Percentiles rank a stretch among this genome's conserved stretches.
phyloP scores from a whole-genome alignment of 805 yeast species.

The Zygotorulaspora danielsina region DNA sequence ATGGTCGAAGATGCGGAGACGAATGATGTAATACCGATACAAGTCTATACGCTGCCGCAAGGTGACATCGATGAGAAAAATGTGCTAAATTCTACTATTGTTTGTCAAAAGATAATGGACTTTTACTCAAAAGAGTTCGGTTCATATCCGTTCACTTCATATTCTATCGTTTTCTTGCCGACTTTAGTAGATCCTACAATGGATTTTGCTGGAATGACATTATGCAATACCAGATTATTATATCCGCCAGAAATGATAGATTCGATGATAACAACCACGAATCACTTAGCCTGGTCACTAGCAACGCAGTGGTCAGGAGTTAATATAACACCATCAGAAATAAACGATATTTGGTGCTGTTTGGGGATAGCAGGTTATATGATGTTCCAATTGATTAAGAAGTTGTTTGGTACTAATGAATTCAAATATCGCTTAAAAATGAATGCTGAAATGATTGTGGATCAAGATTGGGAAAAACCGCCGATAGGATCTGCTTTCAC shows the following conservation, averaged over 20 bases:
- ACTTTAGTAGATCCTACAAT: constrained; percentile 47
- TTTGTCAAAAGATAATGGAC: constrained; percentile 74
- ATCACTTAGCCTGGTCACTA: constrained; percentile 59
- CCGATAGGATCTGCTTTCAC: constrained; percentile 70
- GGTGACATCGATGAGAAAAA: constrained; percentile 39
- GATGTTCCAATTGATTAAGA: constrained; percentile 65
- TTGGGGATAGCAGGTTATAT: constrained; percentile 80
- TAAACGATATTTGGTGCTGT: constrained; percentile 85
- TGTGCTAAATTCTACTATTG: constrained; percentile 69
- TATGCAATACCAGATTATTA: constrained; percentile 60
- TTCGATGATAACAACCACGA: constrained; percentile 68
- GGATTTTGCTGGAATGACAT: constrained; percentile 55
- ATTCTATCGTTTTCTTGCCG: constrained; percentile 68
- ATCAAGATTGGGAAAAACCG: constrained; percentile 69
- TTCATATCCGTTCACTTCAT: constrained; percentile 85
- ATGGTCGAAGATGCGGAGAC: constrained; percentile 38
- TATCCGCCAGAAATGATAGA: constrained; percentile 76
- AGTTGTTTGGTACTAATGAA: constrained; percentile 79
- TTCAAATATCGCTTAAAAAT: constrained; percentile 65
- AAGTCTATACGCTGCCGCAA: constrained; percentile 61
- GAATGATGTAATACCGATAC: constrained; percentile 48
- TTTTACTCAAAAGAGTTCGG: constrained; percentile 85
- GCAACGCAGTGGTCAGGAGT: constrained; percentile 94
- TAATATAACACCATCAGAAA: constrained; percentile 73
- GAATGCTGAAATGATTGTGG: constrained; percentile 61